These are phyloP conservation scores for Nitzschia inconspicua DNA, from an alignment of 108 stramenopile genomes.

Conservation along the genomic window DNA sequence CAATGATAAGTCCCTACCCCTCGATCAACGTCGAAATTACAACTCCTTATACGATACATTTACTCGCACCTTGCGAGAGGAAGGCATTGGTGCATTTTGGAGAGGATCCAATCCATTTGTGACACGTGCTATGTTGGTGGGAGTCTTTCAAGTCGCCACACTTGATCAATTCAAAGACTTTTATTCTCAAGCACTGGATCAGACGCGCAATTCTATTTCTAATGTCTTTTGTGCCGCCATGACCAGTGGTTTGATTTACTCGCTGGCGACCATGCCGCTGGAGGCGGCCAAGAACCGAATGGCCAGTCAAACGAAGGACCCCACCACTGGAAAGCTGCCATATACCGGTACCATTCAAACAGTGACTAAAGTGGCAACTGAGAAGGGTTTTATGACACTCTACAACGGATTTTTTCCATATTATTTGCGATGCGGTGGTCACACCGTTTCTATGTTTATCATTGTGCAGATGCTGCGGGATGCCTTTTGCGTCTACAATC, in stretches of 20 bases:
- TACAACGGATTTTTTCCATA: conserved; percentile 91
- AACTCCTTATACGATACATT: conserved; percentile 72
- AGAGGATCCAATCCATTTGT: conserved; percentile 88
- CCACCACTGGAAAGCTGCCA: conserved; percentile 71
- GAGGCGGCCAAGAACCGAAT: conserved; percentile 93
- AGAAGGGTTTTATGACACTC: conserved; percentile 79
- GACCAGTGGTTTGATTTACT: conserved; percentile 91
- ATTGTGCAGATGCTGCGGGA: conserved; percentile 81
- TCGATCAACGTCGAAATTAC: conserved; percentile 82
- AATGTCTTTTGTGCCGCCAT: conserved; percentile 92
- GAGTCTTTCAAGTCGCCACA: conserved; percentile 92
- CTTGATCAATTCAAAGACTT: conserved; percentile 91
- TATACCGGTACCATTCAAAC: conserved; percentile 86
- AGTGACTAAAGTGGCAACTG: conserved; percentile 52
- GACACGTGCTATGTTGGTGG: conserved; percentile 89
- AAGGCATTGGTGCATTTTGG: conserved; percentile 88
- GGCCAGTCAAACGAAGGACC: conserved; percentile 85
- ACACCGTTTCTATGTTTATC: conserved; percentile 94
- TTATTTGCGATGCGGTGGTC: conserved; percentile 93
- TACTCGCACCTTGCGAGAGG: conserved; percentile 72
- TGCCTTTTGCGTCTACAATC: conserved; percentile 38
- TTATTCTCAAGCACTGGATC: conserved; percentile 53
- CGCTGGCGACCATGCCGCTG: conserved; percentile 91
- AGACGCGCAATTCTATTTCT: conserved; percentile 73
- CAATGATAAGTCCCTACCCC: conserved; percentile 84